Conservation (phyloP, 192 early-diverging fungal species). For the Spizellomyces punctatus region DNA sequence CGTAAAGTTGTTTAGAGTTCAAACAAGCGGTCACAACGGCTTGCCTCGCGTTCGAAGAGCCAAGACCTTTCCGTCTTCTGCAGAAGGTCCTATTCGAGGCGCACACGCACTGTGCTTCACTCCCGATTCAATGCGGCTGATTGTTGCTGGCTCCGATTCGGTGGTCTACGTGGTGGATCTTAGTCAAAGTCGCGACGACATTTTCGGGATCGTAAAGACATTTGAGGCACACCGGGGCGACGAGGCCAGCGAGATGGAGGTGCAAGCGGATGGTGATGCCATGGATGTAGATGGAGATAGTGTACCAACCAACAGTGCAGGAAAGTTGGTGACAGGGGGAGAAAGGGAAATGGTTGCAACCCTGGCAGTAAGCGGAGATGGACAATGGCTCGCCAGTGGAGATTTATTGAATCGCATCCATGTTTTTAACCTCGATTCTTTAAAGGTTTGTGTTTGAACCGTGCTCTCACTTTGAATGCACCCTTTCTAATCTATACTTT, state of each 20-base stretch:
- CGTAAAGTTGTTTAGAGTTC: constrained; percentile 44
- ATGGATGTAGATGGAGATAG: constrained; percentile 30
- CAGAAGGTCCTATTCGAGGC: not conserved
- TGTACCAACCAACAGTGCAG: constrained; percentile 8
- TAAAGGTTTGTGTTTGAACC: constrained; percentile 49
- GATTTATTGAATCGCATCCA: constrained; percentile 74
- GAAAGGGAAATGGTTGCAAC: constrained; percentile 50
- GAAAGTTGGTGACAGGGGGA: constrained; percentile 12
- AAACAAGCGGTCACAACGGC: not conserved
- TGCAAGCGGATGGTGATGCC: constrained; percentile 40
- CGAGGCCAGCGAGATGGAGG: constrained; percentile 43
- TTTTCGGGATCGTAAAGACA: constrained; percentile 61
- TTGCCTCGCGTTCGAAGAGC: constrained; percentile 2
- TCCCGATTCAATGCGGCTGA: constrained; percentile 70
- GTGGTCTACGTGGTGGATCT: constrained; percentile 78
- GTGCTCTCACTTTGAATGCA: constrained; percentile 8
- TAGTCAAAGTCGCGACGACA: constrained; percentile 55
- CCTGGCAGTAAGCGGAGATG: constrained; percentile 78
- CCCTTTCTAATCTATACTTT: constrained; percentile 73
- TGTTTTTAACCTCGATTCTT: constrained; percentile 72
- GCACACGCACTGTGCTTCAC: constrained; percentile 79
- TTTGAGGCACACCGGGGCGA: constrained; percentile 71
- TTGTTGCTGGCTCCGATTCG: constrained; percentile 77
- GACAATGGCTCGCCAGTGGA: constrained; percentile 78
- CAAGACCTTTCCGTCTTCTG: not conserved